phyloP scores from a whole-genome alignment of 2,329 filamentous ascomycete genomes.

The Ilyonectria robusta region DNA sequence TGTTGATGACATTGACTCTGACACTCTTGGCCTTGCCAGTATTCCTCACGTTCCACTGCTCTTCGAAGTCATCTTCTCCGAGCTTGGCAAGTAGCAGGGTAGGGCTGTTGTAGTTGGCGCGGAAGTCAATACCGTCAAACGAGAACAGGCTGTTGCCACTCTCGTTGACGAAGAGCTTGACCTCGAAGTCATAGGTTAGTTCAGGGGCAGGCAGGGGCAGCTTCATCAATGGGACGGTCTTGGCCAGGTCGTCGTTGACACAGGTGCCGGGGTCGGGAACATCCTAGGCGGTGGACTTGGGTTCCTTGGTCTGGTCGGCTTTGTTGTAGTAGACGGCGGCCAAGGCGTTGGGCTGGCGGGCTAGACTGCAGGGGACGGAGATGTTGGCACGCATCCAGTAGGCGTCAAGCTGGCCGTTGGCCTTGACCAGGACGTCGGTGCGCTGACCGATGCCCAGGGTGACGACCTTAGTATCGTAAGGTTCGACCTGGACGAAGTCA shows the following conservation, averaged over 20 bases:
- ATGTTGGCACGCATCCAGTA: constrained; percentile 75
- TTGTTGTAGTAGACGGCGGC: constrained; percentile 77
- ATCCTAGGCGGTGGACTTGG: constrained; percentile 65
- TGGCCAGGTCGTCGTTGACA: constrained; percentile 68
- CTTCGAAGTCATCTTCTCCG: constrained; percentile 66
- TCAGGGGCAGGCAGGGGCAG: constrained; percentile 61
- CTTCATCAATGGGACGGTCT: constrained; percentile 66
- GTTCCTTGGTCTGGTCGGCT: constrained; percentile 64
- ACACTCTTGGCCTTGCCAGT: constrained; percentile 67
- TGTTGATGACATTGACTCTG: constrained; percentile 71
- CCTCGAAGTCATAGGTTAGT: constrained; percentile 60
- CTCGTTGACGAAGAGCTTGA: constrained; percentile 64
- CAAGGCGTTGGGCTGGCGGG: constrained; percentile 65
- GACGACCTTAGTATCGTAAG: constrained; percentile 73
- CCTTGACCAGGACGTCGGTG: constrained; percentile 63
- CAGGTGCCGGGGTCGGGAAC: constrained; percentile 67
- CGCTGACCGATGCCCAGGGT: constrained; percentile 72
- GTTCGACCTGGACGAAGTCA: constrained; percentile 74
- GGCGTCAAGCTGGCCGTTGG: constrained; percentile 59
- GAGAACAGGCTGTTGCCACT: constrained; percentile 68
- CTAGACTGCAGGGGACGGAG: constrained; percentile 60
- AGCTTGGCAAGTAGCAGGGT: constrained; percentile 66
- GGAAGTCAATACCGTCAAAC: constrained; percentile 65
- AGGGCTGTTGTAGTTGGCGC: constrained; percentile 73
- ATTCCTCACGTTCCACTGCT: constrained; percentile 69